Percentiles rank a stretch among this genome's conserved stretches.
Evolutionary conservation across 169 alveolate genomes (phyloP).

Genomic region (Neospora caninum): DNA sequence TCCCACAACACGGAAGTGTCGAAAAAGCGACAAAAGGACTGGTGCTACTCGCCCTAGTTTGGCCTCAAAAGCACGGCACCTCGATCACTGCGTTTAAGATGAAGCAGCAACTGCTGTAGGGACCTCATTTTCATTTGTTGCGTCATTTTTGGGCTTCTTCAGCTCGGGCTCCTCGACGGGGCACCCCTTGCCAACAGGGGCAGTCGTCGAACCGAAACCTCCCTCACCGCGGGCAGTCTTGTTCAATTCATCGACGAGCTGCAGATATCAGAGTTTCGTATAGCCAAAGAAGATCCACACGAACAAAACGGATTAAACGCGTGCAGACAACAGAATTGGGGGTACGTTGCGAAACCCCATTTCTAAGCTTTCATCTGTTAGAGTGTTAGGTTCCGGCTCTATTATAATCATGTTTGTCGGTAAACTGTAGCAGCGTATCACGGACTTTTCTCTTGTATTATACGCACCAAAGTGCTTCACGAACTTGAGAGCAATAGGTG

Average conservation of each 20-base stretch:
- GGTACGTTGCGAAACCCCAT: not conserved
- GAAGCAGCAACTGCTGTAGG: too few relatives aligned
- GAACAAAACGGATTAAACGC: not conserved
- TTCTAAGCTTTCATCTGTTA: not conserved
- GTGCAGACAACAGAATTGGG: not conserved
- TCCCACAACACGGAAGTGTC: too few relatives aligned
- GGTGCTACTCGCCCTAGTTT: too few relatives aligned
- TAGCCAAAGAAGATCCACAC: not conserved
- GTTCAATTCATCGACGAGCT: constrained; percentile 85
- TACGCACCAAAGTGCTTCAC: too few relatives aligned
- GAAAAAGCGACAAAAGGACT: too few relatives aligned
- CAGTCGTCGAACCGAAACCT: constrained; percentile 89
- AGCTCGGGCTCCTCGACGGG: not conserved
- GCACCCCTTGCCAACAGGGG: too few relatives aligned
- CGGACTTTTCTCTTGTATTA: too few relatives aligned
- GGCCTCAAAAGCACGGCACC: too few relatives aligned
- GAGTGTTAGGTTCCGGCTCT: not conserved
- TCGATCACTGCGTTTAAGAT: too few relatives aligned
- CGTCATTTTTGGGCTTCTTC: not conserved
- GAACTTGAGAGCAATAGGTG: too few relatives aligned
- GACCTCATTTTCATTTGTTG: not conserved
- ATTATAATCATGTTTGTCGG: not conserved
- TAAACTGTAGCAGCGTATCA: too few relatives aligned
- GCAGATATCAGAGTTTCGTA: not conserved
- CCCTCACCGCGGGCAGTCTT: constrained; percentile 88